phyloP scores from a whole-genome alignment of 768 basidiomycete genomes.

The Mycena indigotica region DNA sequence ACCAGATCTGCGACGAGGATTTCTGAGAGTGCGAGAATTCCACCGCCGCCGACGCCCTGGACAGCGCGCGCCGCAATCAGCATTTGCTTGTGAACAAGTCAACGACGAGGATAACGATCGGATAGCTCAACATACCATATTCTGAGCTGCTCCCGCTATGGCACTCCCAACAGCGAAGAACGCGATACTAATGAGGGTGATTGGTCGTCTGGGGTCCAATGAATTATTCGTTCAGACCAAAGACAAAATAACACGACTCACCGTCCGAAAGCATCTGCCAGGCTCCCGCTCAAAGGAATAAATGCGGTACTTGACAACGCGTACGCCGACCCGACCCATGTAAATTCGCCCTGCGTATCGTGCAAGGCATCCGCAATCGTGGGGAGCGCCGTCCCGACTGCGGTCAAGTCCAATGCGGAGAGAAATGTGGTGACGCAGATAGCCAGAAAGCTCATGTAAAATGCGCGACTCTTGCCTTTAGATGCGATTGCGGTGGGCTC shows the following conservation, averaged over 20 bases:
- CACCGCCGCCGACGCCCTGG: conserved; percentile 38
- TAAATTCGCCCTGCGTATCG: conserved; percentile 11
- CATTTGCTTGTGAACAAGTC: conserved; percentile 20
- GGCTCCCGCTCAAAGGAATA: conserved; percentile 37
- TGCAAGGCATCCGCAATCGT: conserved; percentile 12
- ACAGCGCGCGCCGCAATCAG: conserved; percentile 40
- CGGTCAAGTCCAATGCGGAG: conserved; percentile 14
- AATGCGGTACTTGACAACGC: conserved; percentile 40
- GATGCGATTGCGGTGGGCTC: no score
- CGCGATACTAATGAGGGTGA: conserved; percentile 28
- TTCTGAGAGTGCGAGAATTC: conserved; percentile 34
- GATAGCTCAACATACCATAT: conserved; percentile 27
- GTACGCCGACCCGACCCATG: conserved; percentile 39
- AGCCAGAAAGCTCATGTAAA: conserved; percentile 13
- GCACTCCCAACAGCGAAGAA: conserved; percentile 45
- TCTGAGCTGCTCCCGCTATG: conserved; percentile 40
- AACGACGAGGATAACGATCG: background rate
- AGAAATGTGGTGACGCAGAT: conserved; percentile 2
- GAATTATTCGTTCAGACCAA: background rate
- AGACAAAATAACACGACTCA: background rate
- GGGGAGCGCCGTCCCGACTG: conserved; percentile 14
- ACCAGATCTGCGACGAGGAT: conserved; percentile 45
- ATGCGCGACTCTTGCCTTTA: conserved; percentile 12
- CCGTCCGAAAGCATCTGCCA: conserved; percentile 37
- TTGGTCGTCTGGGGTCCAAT: conserved; percentile 16